phyloP scores from a whole-genome alignment of 306 rosid species.

The Vigna radiata region DNA sequence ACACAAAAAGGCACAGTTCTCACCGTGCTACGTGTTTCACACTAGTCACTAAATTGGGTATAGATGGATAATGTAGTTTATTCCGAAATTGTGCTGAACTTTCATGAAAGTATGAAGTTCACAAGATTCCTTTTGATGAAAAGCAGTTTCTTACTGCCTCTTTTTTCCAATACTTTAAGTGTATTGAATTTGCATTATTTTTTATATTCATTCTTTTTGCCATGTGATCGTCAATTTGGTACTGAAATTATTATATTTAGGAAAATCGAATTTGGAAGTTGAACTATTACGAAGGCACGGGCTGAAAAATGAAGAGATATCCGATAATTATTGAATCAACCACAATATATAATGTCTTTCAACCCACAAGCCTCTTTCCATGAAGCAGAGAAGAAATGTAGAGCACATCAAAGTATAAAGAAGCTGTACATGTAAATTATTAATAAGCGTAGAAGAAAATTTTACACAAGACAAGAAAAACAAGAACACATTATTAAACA shows the following conservation, averaged over 20 bases:
- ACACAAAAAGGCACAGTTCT: too few relatives aligned
- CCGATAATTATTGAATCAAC: background rate
- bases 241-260: background rate
- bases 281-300: background rate
- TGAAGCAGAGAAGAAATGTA: background rate
- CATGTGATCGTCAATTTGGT: background rate
- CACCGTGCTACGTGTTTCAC: too few relatives aligned
- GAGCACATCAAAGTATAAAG: background rate
- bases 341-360: background rate
- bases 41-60: too few relatives aligned
- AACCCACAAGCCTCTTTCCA: background rate
- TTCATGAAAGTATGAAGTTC: too few relatives aligned
- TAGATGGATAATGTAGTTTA: too few relatives aligned
- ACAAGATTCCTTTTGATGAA: background rate
- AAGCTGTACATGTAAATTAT: conserved; percentile 20
- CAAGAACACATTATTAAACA: conserved; percentile 37
- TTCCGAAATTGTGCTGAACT: too few relatives aligned
- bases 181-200: background rate
- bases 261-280: too few relatives aligned
- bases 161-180: background rate
- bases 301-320: background rate
- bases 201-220: background rate
- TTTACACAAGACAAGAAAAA: conserved; percentile 15
- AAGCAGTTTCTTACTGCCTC: background rate
- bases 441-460: conserved; percentile 2